Evolutionary conservation across 2,329 filamentous ascomycete species (phyloP), one percentile per base, ranked within the genome.

Genomic region (Calonectria pteridis): DNA sequence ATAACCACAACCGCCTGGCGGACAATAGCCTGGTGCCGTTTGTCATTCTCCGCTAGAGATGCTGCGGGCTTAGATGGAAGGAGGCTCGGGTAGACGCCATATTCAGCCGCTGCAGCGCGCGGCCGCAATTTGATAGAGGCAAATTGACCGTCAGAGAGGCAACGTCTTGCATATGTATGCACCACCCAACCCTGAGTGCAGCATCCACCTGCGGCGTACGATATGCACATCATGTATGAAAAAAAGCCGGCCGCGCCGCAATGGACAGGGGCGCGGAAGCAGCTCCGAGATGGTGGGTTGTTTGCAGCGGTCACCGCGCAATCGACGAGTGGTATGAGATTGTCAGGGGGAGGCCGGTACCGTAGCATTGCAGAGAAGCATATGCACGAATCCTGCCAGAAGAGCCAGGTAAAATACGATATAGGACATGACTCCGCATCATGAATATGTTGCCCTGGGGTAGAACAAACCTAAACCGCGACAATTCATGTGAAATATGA

Each of bases 281-380:
- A 31, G 50, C 26, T 67, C 35, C 35, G 37, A 63, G 50, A 67
- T 29, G 65, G 65, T 46, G 65, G 50, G 50, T 67, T 67, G 50
- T 37, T 67, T 67, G 50, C 65, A 33, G 50, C 28, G 11, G 16
- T 9, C 59, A 63, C 59, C 35, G 26, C 26, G 20, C 43, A 67
- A 67, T 58, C 50, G 37, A 55, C 33, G 20, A 67, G 33, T 53
- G 65, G 43, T 31, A 29, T 58, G 65, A 67, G 50, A 43, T 33
- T 67, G 50, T 29, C 50, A 67, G 65, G 50, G 65, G 64, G 31
- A 35, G 29, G 23, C 31, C 50, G 49, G 26, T 29, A 67, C 35
- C 33, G 65, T 67, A 53, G 20, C 65, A 67, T 55, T 53, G 65
- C 65, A 67, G 50, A 37, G 55, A 67, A 67, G 65, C 33, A 59